Evolutionary conservation across 1,284 basidiomycete genomes (phyloP), one percentile per base, ranked within the genome.

Genomic region (Coriolopsis trogii): DNA sequence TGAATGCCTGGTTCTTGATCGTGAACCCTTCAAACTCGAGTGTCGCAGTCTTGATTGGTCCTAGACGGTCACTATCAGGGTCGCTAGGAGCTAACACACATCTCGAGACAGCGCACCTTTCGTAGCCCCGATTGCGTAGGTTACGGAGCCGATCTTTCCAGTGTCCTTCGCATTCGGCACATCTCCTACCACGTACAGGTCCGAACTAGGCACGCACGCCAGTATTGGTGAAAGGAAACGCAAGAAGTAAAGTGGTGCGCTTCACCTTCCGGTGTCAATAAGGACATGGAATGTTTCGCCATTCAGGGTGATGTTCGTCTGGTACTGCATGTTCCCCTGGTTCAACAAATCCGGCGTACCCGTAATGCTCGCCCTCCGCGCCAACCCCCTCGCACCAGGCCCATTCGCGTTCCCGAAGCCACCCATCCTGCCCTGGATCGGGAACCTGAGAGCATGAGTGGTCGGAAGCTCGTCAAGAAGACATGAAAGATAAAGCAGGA

Each of bases 221-320:
- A 18, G 6, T 29, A 12, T 10, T 51, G 33, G 34, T 33, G 6
- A 28, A 24, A 3, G 4, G 15, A 6, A 18, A 5, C 21, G 6
- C 24, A 21, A 26, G 23, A 13, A 13, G 18, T 16, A 15, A 38
- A 21, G 38, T 29, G 49, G 51, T 24, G 42, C 31, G 29, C 45
- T 39, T 39, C 53, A 84, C 87, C 84, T 88, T 46, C 86, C 87
- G 5, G 86, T 87, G 61, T 89, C 86, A 49, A 89, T 74, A 42
- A 84, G 65, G 43, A 84, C 72, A 15, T 68, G 66, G 61, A 81
- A 81, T 3, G 56, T 49, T n/a, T 68, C 56, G 12, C 75, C 78
- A 29, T 81, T 80, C 34, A 88, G 65, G 3, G 76, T 73, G 48
- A 85, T 68, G 49, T 81, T 79, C 23, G 78, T 74, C 46, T 70